Evolutionary conservation across 2,329 filamentous ascomycete species (phyloP).

Genomic region (Paecilomyces niveus): DNA sequence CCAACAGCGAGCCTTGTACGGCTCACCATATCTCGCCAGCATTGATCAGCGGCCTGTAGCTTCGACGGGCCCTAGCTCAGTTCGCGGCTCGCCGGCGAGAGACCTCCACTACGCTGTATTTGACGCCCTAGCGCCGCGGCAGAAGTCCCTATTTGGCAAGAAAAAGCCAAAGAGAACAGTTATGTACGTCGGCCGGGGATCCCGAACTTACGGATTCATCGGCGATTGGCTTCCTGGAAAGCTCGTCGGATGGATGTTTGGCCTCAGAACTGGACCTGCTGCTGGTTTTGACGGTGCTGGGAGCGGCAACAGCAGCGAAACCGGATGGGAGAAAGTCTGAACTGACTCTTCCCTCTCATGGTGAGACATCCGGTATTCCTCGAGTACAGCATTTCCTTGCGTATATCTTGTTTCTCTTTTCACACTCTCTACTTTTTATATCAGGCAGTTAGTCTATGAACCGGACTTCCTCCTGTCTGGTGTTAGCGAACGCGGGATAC

Average conservation of each 20-base stretch:
- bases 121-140: conserved; percentile 64
- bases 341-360: neutral
- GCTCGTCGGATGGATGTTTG: conserved; percentile 91
- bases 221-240: conserved; percentile 70
- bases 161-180: conserved; percentile 42
- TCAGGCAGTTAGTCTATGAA: neutral
- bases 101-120: conserved; percentile 83
- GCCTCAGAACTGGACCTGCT: conserved; percentile 46
- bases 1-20: conserved; percentile 47
- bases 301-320: conserved; percentile 27
- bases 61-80: conserved; percentile 28
- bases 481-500: neutral
- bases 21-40: conserved; percentile 35
- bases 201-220: conserved; percentile 75
- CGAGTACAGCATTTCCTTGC: neutral
- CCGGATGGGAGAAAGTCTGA: conserved; percentile 28
- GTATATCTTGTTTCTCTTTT: neutral
- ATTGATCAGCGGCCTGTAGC: conserved; percentile 35
- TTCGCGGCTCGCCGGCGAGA: conserved; percentile 63
- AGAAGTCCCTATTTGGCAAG: conserved; percentile 32
- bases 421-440: neutral
- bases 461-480: neutral
- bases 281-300: conserved; percentile 12
- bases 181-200: conserved; percentile 77
- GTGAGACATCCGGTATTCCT: neutral